A percentile compares a stretch with the other conserved stretches of the same genome.
phyloP scores from a whole-genome alignment of 176 grass and related monocot species.

The Zoysia japonica region DNA sequence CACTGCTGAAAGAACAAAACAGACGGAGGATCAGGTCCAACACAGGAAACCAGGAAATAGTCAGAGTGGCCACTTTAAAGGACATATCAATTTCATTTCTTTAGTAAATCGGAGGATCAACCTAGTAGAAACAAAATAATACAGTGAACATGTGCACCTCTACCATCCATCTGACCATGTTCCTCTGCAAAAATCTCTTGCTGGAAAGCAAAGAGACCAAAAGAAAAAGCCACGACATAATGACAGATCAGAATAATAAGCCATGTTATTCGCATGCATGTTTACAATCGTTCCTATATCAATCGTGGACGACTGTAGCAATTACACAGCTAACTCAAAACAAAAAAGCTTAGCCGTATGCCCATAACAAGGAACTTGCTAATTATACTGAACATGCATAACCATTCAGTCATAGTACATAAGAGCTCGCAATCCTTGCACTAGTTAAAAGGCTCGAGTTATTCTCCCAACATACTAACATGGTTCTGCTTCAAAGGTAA shows the following conservation, averaged over 20 bases:
- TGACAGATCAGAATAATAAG: not conserved
- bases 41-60: no score
- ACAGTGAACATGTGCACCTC: no score
- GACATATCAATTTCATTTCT: no score
- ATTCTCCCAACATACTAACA: constrained; percentile 45
- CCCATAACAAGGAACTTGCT: constrained; percentile 22
- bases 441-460: constrained; percentile 48
- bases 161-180: constrained; percentile 1
- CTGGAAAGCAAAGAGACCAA: constrained; percentile 16
- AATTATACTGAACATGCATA: constrained; percentile 37
- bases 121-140: no score
- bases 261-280: not conserved
- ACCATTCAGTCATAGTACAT: constrained; percentile 40
- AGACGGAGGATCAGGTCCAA: no score
- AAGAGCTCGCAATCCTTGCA: constrained; percentile 45
- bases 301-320: not conserved
- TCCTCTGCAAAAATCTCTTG: not conserved
- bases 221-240: constrained; percentile 34
- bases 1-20: no score
- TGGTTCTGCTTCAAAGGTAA: constrained; percentile 53
- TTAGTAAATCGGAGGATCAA: no score
- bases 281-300: constrained; percentile 19
- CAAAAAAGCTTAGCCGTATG: not conserved
- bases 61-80: no score
- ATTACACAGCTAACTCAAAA: constrained; percentile 19